Evolutionary conservation across 2,329 filamentous ascomycete species (phyloP).

Genomic region (Dactylellina parvicollis): DNA sequence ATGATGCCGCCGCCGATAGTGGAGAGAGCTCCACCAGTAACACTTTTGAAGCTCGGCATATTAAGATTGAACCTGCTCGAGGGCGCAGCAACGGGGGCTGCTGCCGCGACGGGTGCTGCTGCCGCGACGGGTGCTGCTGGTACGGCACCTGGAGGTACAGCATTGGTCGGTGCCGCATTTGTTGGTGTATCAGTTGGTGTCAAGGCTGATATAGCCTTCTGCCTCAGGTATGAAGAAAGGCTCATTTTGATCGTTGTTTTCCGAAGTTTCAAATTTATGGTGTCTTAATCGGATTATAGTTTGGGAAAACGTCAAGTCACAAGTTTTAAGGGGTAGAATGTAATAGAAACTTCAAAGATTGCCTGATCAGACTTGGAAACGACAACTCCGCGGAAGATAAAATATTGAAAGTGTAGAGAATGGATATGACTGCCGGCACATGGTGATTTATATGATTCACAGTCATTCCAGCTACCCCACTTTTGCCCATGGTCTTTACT

Average conservation of each 20-base stretch:
- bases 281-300: constrained; percentile 20
- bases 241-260: constrained; percentile 23
- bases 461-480: constrained; percentile 3
- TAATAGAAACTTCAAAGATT: neutral
- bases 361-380: constrained; percentile 9
- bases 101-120: constrained; percentile 1
- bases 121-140: constrained; percentile 16
- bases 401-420: constrained; percentile 14
- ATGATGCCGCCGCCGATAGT: constrained; percentile 42
- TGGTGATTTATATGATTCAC: constrained; percentile 21
- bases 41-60: constrained; percentile 32
- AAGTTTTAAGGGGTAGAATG: too few relatives aligned
- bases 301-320: too few relatives aligned
- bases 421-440: neutral
- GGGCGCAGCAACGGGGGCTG: neutral
- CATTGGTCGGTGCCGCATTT: too few relatives aligned
- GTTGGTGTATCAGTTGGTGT: constrained; percentile 56
- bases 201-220: constrained; percentile 50
- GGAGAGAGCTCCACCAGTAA: constrained; percentile 44
- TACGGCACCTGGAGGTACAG: too few relatives aligned
- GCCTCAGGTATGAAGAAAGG: constrained; percentile 18
- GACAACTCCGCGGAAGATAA: neutral
- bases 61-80: constrained; percentile 25
- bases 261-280: neutral
- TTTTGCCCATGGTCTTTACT: constrained; percentile 6